phyloP scores from a whole-genome alignment of 1,284 basidiomycete species.

The Gymnopus androsaceus region DNA sequence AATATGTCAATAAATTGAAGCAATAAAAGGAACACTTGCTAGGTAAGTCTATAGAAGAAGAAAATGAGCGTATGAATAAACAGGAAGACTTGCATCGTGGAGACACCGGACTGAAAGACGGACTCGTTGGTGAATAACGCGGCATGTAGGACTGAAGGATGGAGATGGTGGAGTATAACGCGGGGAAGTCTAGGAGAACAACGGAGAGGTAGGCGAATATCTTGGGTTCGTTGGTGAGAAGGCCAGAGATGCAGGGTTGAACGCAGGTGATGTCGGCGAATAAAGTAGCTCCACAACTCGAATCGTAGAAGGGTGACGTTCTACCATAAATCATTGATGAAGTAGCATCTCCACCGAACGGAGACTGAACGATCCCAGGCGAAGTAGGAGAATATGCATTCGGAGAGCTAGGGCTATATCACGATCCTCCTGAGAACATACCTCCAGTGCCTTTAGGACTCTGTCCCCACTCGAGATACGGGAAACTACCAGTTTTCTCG shows the following conservation, averaged over 20 bases:
- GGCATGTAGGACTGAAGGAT: slow-evolving; percentile 84
- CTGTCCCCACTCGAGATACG: slow-evolving; percentile 69
- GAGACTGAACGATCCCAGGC: slow-evolving; percentile 81
- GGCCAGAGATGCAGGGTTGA: slow-evolving; percentile 79
- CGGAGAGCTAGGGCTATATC: slow-evolving; percentile 83
- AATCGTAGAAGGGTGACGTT: slow-evolving; percentile 80
- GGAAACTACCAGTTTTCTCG: slow-evolving; percentile 77
- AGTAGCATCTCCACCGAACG: slow-evolving; percentile 70
- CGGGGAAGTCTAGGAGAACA: slow-evolving; percentile 85
- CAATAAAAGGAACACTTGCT: slow-evolving; percentile 51
- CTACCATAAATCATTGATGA: slow-evolving; percentile 82
- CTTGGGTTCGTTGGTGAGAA: slow-evolving; percentile 89
- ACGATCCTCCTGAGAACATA: slow-evolving; percentile 78
- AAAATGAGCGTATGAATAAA: slow-evolving; percentile 27
- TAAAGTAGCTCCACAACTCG: slow-evolving; percentile 73
- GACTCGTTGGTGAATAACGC: slow-evolving; percentile 82
- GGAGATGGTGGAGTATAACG: slow-evolving; percentile 82
- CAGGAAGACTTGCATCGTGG: slow-evolving; percentile 66
- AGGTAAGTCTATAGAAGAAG: slow-evolving; percentile 65
- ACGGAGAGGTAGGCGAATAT: slow-evolving; percentile 84
- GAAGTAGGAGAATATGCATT: slow-evolving; percentile 87
- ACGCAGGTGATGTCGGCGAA: slow-evolving; percentile 80
- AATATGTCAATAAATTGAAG: slow-evolving; percentile 21
- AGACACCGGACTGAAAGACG: slow-evolving; percentile 84
- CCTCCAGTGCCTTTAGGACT: slow-evolving; percentile 82